phyloP scores from a whole-genome alignment of 352 stramenopile species.

The Phytophthora cryptogea region DNA sequence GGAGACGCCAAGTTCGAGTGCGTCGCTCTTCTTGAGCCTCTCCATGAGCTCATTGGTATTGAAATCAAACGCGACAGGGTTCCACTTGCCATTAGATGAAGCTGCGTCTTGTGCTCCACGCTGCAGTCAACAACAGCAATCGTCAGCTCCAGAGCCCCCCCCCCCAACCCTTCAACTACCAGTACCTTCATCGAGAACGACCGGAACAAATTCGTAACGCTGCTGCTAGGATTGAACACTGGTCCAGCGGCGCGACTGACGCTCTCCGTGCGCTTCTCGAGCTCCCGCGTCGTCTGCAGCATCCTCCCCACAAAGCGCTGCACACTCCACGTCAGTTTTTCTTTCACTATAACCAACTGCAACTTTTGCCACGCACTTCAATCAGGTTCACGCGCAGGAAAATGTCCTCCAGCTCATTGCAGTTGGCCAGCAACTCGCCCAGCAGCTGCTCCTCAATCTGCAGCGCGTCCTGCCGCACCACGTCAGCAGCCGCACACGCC shows the following conservation, averaged over 20 bases:
- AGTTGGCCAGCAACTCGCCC: slow-evolving; percentile 64
- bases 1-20: slow-evolving; percentile 64
- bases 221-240: slow-evolving; percentile 65
- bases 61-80: slow-evolving; percentile 64
- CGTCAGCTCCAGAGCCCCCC: background rate
- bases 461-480: slow-evolving; percentile 54
- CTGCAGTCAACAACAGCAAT: slow-evolving; percentile 19
- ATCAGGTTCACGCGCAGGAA: slow-evolving; percentile 79
- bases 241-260: slow-evolving; percentile 53
- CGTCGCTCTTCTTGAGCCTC: slow-evolving; percentile 57
- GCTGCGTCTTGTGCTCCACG: slow-evolving; percentile 33
- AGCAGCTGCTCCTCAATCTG: slow-evolving; percentile 56
- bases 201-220: slow-evolving; percentile 60
- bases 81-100: slow-evolving; percentile 51
- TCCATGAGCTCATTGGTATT: slow-evolving; percentile 52
- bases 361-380: slow-evolving; percentile 40
- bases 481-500: slow-evolving; percentile 52
- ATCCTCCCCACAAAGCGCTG: slow-evolving; percentile 66
- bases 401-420: slow-evolving; percentile 77
- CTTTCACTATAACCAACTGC: background rate
- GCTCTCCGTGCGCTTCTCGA: slow-evolving; percentile 68
- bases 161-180: background rate
- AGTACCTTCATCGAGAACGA: slow-evolving; percentile 73
- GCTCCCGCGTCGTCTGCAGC: slow-evolving; percentile 57
- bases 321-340: slow-evolving; percentile 2